These are phyloP conservation scores for Esteya vermicola DNA, from an alignment of 2,329 filamentous ascomycete species.

Conservation along the genomic window DNA sequence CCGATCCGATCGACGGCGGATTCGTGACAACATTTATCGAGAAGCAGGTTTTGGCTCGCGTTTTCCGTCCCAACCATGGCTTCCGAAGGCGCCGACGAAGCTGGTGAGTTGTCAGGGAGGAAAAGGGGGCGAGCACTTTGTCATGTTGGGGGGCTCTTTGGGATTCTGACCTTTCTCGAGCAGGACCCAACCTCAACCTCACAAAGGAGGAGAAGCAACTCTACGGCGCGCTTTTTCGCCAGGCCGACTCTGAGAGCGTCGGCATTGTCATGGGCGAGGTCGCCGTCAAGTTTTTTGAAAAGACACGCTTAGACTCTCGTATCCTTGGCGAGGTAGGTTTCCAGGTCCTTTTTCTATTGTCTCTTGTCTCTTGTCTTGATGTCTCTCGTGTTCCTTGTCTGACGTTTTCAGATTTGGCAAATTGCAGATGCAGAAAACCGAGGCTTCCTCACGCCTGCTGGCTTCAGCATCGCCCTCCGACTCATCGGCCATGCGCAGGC, in stretches of 20 bases:
- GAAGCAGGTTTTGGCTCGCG: too few relatives aligned
- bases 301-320: conserved; percentile 75
- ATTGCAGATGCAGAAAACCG: conserved; percentile 95
- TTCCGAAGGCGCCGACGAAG: conserved; percentile 15
- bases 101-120: conserved; percentile 9
- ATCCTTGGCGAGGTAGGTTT: conserved; percentile 67
- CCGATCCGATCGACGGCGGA: too few relatives aligned
- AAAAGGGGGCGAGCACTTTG: not conserved
- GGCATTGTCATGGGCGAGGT: conserved; percentile 92
- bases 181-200: conserved; percentile 65
- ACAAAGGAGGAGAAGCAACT: conserved; percentile 84
- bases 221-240: conserved; percentile 84
- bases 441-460: conserved; percentile 79
- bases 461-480: conserved; percentile 83
- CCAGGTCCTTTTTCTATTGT: conserved; percentile 14
- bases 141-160: not conserved
- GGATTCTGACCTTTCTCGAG: not conserved
- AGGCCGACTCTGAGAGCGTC: conserved; percentile 81
- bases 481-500: conserved; percentile 94
- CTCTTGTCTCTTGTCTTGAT: not conserved
- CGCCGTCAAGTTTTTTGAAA: conserved; percentile 95
- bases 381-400: not conserved
- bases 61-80: conserved; percentile 12
- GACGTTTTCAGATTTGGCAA: conserved; percentile 72
- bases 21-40: too few relatives aligned